These are phyloP conservation scores for Acanthochlamys bracteata DNA, from an alignment of 106 monocot species.

Conservation along the genomic window DNA sequence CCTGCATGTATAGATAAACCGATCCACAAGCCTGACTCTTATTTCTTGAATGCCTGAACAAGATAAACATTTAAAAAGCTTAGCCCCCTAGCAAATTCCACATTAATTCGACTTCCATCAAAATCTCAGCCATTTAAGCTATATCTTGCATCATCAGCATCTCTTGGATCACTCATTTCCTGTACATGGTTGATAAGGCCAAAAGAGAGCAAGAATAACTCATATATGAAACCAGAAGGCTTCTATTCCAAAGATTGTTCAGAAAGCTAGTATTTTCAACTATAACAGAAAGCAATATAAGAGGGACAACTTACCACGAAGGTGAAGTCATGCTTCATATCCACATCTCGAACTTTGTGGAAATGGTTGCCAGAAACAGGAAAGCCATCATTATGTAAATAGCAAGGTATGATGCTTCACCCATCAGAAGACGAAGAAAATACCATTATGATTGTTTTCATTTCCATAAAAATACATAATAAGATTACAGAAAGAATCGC, in stretches of 20 bases:
- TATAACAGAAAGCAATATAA: background rate
- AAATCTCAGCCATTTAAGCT: slow-evolving; percentile 75
- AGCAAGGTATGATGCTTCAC: slow-evolving; percentile 53
- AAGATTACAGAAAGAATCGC: slow-evolving; percentile 89
- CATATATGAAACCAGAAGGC: slow-evolving; percentile 9
- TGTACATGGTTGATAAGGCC: slow-evolving; percentile 15
- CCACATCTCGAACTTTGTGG: slow-evolving; percentile 99
- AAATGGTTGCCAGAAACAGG: slow-evolving; percentile 94
- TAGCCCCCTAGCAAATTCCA: slow-evolving; percentile 94
- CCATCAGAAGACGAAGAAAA: slow-evolving; percentile 69
- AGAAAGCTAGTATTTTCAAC: background rate
- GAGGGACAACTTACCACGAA: slow-evolving; percentile 69
- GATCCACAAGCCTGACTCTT: background rate
- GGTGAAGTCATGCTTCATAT: slow-evolving; percentile 97
- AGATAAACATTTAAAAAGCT: background rate
- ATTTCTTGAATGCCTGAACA: background rate
- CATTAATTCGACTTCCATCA: slow-evolving; percentile 82
- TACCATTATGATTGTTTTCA: slow-evolving; percentile 64
- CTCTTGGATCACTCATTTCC: slow-evolving; percentile 90
- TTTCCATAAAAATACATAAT: slow-evolving; percentile 84
- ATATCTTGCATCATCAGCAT: slow-evolving; percentile 96
- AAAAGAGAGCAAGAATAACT: slow-evolving; percentile 10
- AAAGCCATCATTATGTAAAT: slow-evolving; percentile 82
- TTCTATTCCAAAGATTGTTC: no score
- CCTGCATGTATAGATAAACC: slow-evolving; percentile 23